Evolutionary conservation across 2,329 filamentous ascomycete species (phyloP).

Genomic region (Clonostachys solani): DNA sequence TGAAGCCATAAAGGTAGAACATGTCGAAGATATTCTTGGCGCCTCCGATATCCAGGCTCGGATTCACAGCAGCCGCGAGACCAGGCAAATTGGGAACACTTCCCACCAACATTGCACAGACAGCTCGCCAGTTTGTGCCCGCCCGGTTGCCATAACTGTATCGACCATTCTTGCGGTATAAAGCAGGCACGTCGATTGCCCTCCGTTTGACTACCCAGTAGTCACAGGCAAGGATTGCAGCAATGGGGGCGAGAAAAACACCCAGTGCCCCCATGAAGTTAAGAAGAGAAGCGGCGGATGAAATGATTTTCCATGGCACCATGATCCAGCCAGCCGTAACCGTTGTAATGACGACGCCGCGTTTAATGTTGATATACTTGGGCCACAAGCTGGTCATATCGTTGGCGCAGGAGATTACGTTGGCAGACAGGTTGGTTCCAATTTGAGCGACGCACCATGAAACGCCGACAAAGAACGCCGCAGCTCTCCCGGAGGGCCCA

Average conservation of each 20-base stretch:
- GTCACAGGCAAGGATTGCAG: constrained; percentile 54
- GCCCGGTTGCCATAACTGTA: constrained; percentile 31
- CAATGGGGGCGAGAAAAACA: constrained; percentile 61
- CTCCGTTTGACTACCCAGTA: constrained; percentile 54
- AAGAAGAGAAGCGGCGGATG: constrained; percentile 14
- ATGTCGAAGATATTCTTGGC: constrained; percentile 7
- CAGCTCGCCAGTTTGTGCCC: constrained; percentile 56
- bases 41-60: constrained; percentile 3
- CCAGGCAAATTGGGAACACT: constrained; percentile 54
- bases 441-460: constrained; percentile 51
- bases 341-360: constrained; percentile 44
- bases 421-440: constrained; percentile 54
- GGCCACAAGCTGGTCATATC: constrained; percentile 50
- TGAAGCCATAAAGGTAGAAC: constrained; percentile 9
- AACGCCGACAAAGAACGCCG: constrained; percentile 41
- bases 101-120: constrained; percentile 49
- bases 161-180: constrained; percentile 29
- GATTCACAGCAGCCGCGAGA: constrained; percentile 22
- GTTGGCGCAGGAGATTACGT: constrained; percentile 47
- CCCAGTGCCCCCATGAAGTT: constrained; percentile 12
- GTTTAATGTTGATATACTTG: constrained; percentile 49
- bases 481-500: constrained; percentile 34
- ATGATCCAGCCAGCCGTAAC: constrained; percentile 23
- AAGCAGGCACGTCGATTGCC: constrained; percentile 34
- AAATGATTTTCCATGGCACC: constrained; percentile 2